Percentiles rank a stretch among this genome's conserved stretches.
Conservation (phyloP, 352 stramenopile species). For the Globisporangium radiosum region DNA sequence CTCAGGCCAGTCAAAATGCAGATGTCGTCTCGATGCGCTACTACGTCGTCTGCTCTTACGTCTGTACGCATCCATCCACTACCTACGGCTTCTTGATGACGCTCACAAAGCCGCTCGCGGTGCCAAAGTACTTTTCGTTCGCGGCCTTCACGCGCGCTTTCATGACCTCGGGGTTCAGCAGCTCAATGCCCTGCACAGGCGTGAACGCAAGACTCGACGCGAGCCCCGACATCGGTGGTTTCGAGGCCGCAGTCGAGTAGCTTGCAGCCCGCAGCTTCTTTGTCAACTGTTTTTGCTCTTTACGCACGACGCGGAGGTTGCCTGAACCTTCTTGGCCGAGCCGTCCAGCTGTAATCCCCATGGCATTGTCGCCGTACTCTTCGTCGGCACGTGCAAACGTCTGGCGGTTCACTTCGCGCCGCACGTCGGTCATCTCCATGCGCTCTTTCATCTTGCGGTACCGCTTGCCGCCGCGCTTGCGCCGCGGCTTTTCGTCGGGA, state of each 20-base stretch:
- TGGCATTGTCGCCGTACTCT: conserved; percentile 98
- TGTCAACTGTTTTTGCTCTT: conserved; percentile 88
- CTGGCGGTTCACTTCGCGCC: conserved; percentile 95
- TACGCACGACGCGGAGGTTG: conserved; percentile 80
- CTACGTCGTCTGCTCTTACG: too few relatives aligned
- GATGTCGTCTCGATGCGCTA: too few relatives aligned
- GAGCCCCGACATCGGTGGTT: conserved; percentile 80
- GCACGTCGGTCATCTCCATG: conserved; percentile 96
- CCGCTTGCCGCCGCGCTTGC: conserved; percentile 91
- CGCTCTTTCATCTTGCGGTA: conserved; percentile 97
- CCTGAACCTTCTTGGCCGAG: conserved; percentile 88
- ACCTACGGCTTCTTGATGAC: conserved; percentile 73
- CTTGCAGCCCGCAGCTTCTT: conserved; percentile 92
- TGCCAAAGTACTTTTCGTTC: conserved; percentile 97
- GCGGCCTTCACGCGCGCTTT: conserved; percentile 88
- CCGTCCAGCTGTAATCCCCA: conserved; percentile 94
- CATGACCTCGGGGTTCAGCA: conserved; percentile 96
- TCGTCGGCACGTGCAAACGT: conserved; percentile 90
- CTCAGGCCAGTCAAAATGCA: too few relatives aligned
- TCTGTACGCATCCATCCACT: not conserved
- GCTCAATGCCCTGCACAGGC: conserved; percentile 94
- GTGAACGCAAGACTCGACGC: conserved; percentile 97
- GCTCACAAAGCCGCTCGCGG: conserved; percentile 94
- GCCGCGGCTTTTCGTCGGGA: conserved; percentile 92
- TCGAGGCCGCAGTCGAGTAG: conserved; percentile 24